These are phyloP conservation scores for Phytophthora citricola DNA, from an alignment of 352 stramenopile genomes.

Conservation along the genomic window DNA sequence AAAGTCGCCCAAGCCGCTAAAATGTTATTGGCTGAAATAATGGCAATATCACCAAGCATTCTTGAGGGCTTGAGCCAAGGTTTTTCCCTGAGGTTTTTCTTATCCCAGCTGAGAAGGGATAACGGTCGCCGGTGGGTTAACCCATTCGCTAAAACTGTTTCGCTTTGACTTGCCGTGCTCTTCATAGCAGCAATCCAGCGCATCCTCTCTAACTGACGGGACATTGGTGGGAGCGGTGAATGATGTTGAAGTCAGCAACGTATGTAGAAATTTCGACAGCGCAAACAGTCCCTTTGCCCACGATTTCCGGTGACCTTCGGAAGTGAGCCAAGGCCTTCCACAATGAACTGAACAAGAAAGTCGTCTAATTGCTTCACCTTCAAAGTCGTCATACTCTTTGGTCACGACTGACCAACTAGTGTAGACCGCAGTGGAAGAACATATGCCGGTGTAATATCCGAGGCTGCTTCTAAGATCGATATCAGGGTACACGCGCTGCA, in stretches of 20 bases:
- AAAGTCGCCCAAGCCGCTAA: no score
- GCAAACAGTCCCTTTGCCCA: neutral
- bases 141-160: no score
- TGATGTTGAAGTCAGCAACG: neutral
- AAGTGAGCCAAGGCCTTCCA: neutral
- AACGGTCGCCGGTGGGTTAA: no score
- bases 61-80: no score
- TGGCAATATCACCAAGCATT: no score
- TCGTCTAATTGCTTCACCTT: constrained; percentile 1
- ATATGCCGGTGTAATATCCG: neutral
- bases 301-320: neutral
- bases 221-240: neutral
- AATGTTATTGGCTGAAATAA: no score
- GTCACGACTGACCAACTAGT: neutral
- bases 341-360: constrained; percentile 13
- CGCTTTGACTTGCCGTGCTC: no score
- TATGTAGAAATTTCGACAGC: constrained; percentile 2
- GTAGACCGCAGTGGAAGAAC: neutral
- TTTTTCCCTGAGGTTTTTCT: no score
- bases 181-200: no score
- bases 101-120: no score
- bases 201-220: no score
- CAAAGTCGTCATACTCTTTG: neutral
- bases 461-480: neutral
- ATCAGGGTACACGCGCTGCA: neutral